phyloP scores from a whole-genome alignment of 1,284 basidiomycete genomes.

The Pterula multifida region DNA sequence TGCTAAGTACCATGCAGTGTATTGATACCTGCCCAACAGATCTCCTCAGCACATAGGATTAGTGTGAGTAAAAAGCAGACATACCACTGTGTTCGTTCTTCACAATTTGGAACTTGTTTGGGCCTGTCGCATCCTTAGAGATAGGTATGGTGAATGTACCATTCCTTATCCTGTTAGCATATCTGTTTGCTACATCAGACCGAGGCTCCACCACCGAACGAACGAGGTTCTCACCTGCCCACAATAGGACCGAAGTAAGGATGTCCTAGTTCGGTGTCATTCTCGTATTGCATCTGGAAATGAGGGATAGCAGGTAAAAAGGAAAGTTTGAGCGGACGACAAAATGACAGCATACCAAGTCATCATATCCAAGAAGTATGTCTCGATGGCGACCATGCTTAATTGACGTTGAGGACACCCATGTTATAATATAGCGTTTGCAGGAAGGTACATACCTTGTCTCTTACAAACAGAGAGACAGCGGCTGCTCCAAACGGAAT shows the following conservation, averaged over 20 bases:
- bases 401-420: background rate
- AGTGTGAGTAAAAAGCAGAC: background rate
- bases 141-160: constrained; percentile 36
- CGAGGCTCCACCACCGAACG: background rate
- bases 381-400: constrained; percentile 27
- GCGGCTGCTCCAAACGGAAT: constrained; percentile 28
- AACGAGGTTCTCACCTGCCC: constrained; percentile 19
- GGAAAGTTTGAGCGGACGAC: background rate
- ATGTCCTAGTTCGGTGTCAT: constrained; percentile 19
- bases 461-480: constrained; percentile 31
- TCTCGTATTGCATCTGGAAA: constrained; percentile 22
- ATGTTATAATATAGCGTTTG: background rate
- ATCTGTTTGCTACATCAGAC: constrained; percentile 13
- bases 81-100: constrained; percentile 30
- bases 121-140: constrained; percentile 26
- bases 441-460: constrained; percentile 20
- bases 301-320: background rate
- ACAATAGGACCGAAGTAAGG: constrained; percentile 30
- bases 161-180: constrained; percentile 33
- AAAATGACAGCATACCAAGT: constrained; percentile 17
- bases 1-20: background rate
- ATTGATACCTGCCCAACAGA: constrained; percentile 15
- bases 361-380: constrained; percentile 27
- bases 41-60: constrained; percentile 15
- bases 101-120: constrained; percentile 25